phyloP scores from a whole-genome alignment of 345 rosid species.

The Eucalyptus rudis region DNA sequence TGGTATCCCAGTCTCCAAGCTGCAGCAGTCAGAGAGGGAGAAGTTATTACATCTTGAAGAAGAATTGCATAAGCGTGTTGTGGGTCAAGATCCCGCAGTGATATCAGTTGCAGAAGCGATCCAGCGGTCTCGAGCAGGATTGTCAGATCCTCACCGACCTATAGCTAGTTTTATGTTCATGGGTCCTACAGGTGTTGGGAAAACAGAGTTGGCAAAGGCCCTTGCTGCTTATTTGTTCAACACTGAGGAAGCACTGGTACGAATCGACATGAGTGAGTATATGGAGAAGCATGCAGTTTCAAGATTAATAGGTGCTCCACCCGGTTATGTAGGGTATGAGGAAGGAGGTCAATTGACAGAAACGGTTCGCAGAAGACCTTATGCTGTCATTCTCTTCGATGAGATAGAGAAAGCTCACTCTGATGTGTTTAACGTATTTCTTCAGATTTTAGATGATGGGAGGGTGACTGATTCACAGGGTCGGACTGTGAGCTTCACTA shows the following conservation, averaged over 20 bases:
- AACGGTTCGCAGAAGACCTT: constrained; percentile 86
- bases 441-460: constrained; percentile 94
- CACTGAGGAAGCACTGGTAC: constrained; percentile 90
- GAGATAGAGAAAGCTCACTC: constrained; percentile 97
- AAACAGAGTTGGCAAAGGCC: constrained; percentile 93
- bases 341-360: constrained; percentile 98
- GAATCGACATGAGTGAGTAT: constrained; percentile 98
- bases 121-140: constrained; percentile 96
- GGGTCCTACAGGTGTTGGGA: constrained; percentile 99
- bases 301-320: constrained; percentile 96
- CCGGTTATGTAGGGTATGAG: constrained; percentile 96
- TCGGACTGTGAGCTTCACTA: constrained; percentile 88
- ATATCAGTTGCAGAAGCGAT: constrained; percentile 92
- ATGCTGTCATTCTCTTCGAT: constrained; percentile 90
- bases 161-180: constrained; percentile 99
- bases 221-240: constrained; percentile 89
- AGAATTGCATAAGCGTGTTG: constrained; percentile 81
- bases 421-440: constrained; percentile 94
- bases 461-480: constrained; percentile 98
- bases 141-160: constrained; percentile 95
- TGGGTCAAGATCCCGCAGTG: constrained; percentile 97
- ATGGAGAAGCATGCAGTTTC: constrained; percentile 99
- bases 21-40: constrained; percentile 91
- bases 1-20: constrained; percentile 93
- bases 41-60: constrained; percentile 82